phyloP scores from a whole-genome alignment of 352 stramenopile species.

The Phytophthora colocasiae region DNA sequence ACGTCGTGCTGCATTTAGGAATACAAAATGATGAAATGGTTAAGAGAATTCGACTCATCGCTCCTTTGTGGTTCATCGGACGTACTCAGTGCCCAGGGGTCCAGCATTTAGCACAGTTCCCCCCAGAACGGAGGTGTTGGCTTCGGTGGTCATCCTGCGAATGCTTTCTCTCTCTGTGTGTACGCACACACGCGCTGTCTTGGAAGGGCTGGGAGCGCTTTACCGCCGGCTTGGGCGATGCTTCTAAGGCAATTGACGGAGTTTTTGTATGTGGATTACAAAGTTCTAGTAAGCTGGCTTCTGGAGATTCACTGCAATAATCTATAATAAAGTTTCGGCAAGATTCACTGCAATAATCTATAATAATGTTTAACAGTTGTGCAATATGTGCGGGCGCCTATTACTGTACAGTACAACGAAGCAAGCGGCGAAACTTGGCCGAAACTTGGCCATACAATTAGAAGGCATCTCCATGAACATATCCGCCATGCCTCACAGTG shows the following conservation, averaged over 20 bases:
- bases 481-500: too few relatives aligned
- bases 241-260: conserved; percentile 13
- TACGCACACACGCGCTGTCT: conserved; percentile 32
- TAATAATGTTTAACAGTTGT: too few relatives aligned
- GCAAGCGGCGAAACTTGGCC: too few relatives aligned
- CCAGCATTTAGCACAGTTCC: conserved; percentile 67
- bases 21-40: neutral
- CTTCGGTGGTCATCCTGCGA: conserved; percentile 44
- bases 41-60: neutral
- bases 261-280: conserved; percentile 16
- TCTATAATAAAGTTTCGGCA: too few relatives aligned
- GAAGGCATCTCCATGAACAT: too few relatives aligned
- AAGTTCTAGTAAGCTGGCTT: conserved; percentile 5
- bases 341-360: too few relatives aligned
- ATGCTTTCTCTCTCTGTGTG: conserved; percentile 36
- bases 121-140: conserved; percentile 60
- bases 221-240: conserved; percentile 20
- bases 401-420: too few relatives aligned
- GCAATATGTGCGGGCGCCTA: too few relatives aligned
- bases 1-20: conserved; percentile 52
- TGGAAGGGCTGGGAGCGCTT: conserved; percentile 11
- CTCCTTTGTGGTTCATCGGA: neutral
- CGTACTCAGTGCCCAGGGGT: conserved; percentile 67
- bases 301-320: neutral
- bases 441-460: too few relatives aligned